Conservation (phyloP, 805 yeast species). For the Metschnikowia amazonensis region DNA sequence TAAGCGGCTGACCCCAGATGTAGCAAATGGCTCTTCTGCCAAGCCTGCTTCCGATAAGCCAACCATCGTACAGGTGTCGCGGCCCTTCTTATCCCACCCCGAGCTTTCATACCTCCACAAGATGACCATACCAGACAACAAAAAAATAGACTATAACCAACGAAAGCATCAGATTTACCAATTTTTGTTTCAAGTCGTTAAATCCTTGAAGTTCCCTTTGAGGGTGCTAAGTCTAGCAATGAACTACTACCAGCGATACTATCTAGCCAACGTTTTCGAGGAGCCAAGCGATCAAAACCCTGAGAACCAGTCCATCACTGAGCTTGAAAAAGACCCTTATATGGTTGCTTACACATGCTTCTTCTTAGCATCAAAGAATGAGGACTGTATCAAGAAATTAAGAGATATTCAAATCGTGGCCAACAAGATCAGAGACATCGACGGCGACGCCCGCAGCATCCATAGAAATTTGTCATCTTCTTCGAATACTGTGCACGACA, state of each 20-base stretch:
- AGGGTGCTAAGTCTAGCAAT: conserved; percentile 67
- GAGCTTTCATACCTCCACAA: conserved; percentile 52
- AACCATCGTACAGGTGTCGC: conserved; percentile 40
- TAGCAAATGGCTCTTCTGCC: conserved; percentile 1
- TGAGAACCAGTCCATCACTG: conserved; percentile 18
- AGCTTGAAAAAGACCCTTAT: conserved; percentile 42
- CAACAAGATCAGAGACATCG: conserved; percentile 36
- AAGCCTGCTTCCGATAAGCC: conserved; percentile 12
- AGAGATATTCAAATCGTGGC: conserved; percentile 56
- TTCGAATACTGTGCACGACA: conserved; percentile 36
- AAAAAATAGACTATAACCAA: conserved; percentile 44
- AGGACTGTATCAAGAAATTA: conserved; percentile 77
- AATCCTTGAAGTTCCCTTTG: conserved; percentile 60
- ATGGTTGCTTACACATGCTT: conserved; percentile 69
- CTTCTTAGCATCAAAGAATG: conserved; percentile 70
- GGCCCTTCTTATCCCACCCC: conserved; percentile 57
- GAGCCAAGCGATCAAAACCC: conserved; percentile 23
- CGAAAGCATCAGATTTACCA: conserved; percentile 52
- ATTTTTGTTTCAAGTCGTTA: conserved; percentile 50
- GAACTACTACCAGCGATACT: conserved; percentile 68
- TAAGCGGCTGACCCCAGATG: conserved; percentile 4
- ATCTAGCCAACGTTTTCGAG: conserved; percentile 60
- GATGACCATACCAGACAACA: conserved; percentile 48
- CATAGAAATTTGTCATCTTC: conserved; percentile 12
- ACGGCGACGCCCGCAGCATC: conserved; percentile 31